Evolutionary conservation across 2,329 filamentous ascomycete species (phyloP).

Genomic region (Trichophyton mentagrophytes): DNA sequence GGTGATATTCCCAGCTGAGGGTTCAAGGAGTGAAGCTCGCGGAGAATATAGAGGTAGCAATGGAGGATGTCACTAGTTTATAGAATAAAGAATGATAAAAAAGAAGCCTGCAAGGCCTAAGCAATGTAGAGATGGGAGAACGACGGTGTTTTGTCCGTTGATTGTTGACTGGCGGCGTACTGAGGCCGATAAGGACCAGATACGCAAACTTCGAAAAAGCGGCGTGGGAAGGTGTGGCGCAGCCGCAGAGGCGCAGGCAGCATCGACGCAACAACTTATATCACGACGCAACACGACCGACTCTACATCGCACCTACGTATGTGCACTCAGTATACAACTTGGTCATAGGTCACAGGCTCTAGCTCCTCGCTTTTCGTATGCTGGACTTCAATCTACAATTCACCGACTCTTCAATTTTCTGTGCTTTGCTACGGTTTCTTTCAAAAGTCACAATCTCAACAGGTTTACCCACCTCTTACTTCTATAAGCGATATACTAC

Average conservation of each 20-base stretch:
- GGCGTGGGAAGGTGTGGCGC: slow-evolving; percentile 3
- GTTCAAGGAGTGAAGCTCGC: background rate
- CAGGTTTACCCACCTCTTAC: no score
- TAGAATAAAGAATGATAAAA: background rate
- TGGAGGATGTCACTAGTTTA: background rate
- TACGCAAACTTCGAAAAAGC: background rate
- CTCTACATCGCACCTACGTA: no score
- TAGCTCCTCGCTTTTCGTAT: no score
- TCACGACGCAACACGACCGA: no score
- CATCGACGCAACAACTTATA: no score
- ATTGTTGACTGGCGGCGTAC: background rate
- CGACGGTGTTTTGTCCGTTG: background rate
- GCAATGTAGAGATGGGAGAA: background rate
- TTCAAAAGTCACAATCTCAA: no score
- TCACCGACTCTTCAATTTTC: no score
- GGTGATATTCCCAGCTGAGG: background rate
- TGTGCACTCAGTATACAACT: no score
- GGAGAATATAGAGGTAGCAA: background rate
- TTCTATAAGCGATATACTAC: no score
- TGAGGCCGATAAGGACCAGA: background rate
- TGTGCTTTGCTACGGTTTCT: no score
- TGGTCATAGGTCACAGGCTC: no score
- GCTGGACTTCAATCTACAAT: no score
- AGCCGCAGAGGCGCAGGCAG: background rate
- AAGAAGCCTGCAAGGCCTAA: background rate